A percentile compares a stretch with the other conserved stretches of the same genome.
phyloP scores from a whole-genome alignment of 805 yeast genomes.

The Candida vaughaniae region DNA sequence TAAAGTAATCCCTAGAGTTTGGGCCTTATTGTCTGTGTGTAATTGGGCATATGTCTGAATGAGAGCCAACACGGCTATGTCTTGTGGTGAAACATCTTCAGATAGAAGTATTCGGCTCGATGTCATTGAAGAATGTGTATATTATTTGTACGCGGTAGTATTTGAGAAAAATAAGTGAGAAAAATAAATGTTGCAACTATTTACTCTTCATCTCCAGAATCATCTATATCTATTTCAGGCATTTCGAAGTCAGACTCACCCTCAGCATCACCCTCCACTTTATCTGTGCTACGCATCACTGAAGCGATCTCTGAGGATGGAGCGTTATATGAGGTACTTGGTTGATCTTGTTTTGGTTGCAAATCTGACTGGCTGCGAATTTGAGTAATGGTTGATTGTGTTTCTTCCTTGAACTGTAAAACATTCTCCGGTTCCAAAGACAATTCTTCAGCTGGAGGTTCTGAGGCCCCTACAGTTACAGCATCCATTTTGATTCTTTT shows the following conservation, averaged over 20 bases:
- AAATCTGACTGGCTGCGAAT: too few relatives aligned
- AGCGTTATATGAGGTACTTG: neutral
- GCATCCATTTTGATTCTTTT: constrained; percentile 14
- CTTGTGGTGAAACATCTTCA: constrained; percentile 53
- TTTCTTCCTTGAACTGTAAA: constrained; percentile 8
- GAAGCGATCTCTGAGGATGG: neutral
- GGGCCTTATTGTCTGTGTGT: neutral
- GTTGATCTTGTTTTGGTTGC: neutral
- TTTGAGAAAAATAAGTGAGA: too few relatives aligned
- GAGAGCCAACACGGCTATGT: constrained; percentile 49
- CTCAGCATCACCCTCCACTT: neutral
- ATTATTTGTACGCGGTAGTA: neutral
- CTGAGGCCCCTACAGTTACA: neutral
- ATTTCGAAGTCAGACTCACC: constrained; percentile 50
- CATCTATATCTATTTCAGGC: constrained; percentile 43
- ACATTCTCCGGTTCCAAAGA: constrained; percentile 3
- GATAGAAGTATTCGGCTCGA: constrained; percentile 25
- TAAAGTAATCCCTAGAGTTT: constrained; percentile 24
- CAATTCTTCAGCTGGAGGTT: neutral
- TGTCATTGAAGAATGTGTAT: neutral
- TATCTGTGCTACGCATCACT: neutral
- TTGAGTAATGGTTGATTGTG: too few relatives aligned
- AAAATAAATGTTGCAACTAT: too few relatives aligned
- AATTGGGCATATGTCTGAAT: constrained; percentile 23
- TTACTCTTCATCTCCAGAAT: constrained; percentile 41